Evolutionary conservation across 2,329 filamentous ascomycete genomes (phyloP), one percentile per base, ranked within the genome.

Genomic region (Aspergillus fijiensis): DNA sequence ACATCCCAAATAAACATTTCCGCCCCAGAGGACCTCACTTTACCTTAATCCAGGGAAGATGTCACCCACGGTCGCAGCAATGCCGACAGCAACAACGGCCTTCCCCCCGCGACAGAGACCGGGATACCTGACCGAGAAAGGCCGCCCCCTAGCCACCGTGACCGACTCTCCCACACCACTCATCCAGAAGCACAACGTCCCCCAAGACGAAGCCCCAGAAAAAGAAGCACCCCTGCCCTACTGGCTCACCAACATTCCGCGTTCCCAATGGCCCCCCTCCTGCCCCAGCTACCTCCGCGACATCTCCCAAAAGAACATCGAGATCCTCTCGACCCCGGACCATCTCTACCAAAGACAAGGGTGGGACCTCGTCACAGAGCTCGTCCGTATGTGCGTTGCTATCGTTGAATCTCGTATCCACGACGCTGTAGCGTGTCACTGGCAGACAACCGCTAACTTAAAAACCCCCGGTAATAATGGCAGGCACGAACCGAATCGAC

Each of bases 201-300:
- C 14, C 39, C 6, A 19, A 5, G 14, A 45, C 6, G 39, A 7
- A n/a, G 39, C 4, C 2, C 39, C 5, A 16, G 5, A 45, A 16
- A 1, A 45, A 16, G 5, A 16, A 45, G 5, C 12, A 35, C 1
- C 62, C 5, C 64, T 83, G 25, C 88, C 89, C 0, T 96, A 89
- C 79, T 96, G 92, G 92, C 89, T 94, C 63, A 83, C 89, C 75
- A 96, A 96, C 74, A 79, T 96, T 16, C 86, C 90, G 0, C 76
- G 79, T 39, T 73, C 80, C 27, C 77, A 88, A 63, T 85, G 88
- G 72, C 86, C 87, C 0, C 67, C 76, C 2, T 80, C 87, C 56
- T 96, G 92, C 70, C 93, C 93, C 0, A 81, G 84, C 5, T 95
- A 86, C 71, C 84, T 97, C 42, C 75, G 72, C 54, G 80, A 85